These are phyloP conservation scores for Xylaria sp. DNA, from an alignment of 2,329 filamentous ascomycete genomes.

Conservation along the genomic window DNA sequence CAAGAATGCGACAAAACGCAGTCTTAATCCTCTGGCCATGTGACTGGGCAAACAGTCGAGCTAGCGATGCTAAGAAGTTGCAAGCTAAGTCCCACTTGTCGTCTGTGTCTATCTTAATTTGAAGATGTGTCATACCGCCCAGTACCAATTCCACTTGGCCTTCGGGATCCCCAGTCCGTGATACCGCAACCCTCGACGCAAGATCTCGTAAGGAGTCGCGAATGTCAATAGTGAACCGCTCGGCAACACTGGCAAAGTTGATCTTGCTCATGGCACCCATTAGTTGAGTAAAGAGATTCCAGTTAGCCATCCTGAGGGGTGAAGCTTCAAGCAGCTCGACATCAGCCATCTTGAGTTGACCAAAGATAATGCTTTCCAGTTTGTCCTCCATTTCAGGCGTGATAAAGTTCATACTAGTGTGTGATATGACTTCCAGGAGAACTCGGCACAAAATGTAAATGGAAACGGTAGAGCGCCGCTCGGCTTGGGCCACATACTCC, in stretches of 20 bases:
- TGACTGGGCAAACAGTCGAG: slow-evolving; percentile 79
- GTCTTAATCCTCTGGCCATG: slow-evolving; percentile 92
- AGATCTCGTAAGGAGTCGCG: slow-evolving; percentile 79
- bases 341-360: slow-evolving; percentile 89
- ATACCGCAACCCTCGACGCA: slow-evolving; percentile 67
- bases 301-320: slow-evolving; percentile 87
- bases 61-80: slow-evolving; percentile 83
- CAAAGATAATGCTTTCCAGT: slow-evolving; percentile 93
- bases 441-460: slow-evolving; percentile 96
- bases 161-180: slow-evolving; percentile 70
- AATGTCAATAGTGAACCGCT: slow-evolving; percentile 81
- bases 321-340: slow-evolving; percentile 79
- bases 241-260: slow-evolving; percentile 83
- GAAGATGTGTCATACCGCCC: slow-evolving; percentile 88
- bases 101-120: slow-evolving; percentile 74
- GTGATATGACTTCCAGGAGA: slow-evolving; percentile 89
- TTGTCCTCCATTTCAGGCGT: slow-evolving; percentile 93
- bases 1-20: slow-evolving; percentile 90
- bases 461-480: slow-evolving; percentile 89
- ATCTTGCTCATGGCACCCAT: slow-evolving; percentile 96
- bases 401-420: slow-evolving; percentile 82
- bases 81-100: slow-evolving; percentile 85
- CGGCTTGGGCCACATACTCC: slow-evolving; percentile 77
- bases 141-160: slow-evolving; percentile 85
- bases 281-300: slow-evolving; percentile 90